Evolutionary conservation across 441 rosid species (phyloP), one percentile per base, ranked within the genome.

Genomic region (Kokia cookei): DNA sequence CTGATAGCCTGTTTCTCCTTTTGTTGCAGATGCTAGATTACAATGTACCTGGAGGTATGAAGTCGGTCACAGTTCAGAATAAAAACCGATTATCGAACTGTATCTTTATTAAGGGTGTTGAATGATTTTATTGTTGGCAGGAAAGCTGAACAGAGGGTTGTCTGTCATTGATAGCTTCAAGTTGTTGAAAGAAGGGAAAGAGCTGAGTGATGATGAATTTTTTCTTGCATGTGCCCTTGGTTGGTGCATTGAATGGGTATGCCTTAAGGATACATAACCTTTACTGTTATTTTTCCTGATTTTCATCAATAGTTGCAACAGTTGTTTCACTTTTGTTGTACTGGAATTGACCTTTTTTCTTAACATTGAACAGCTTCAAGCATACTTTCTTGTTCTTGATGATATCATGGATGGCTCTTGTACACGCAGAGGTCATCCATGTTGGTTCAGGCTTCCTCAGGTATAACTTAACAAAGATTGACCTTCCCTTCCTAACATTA

Each of bases 191-290:
- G 81, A 87, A 75, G 93, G 91, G 69, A 79, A 77, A 54, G 91
- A 86, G 65, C 78, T 91, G 82, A 86, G 86, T 0, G 90, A 88
- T 48, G 88, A 91, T 45, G 96, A 93, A 64, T 43, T 85, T 66
- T 89, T 90, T 71, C 94, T 87, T 77, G 81, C 91, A 4, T 84
- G 90, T 71, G 86, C 89, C 73, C 97, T 93, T 68, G 98, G 95
- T 73, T 93, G 98, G 98, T 93, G 96, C 64, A 85, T 92, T 72
- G 94, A 93, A 85, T 93, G 97, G 97, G 98, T 93, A 83, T 54
- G 62, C 43, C 12, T 37, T 3, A 72, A 2, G 29, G 43, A 65
- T 65, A 26, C 61, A 60, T 61, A 7, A 13, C 2, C 29, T 70
- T 15, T 53, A 7, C 22, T 14, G 14, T 29, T 64, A 2, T 11